Base-by-base conservation (phyloP, 208 protist species). In the Polymyxa betae region DNA sequence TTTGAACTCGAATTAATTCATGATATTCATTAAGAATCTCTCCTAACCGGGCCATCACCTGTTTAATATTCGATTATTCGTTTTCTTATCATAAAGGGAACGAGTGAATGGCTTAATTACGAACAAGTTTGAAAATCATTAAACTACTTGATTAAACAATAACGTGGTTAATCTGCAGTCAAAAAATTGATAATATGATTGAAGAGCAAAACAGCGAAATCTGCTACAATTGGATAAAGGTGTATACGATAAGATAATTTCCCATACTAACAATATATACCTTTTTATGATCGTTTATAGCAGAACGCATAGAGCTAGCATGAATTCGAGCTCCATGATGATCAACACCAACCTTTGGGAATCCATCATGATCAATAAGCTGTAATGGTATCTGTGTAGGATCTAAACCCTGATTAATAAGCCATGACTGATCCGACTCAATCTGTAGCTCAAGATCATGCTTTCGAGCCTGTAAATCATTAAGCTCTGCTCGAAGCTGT, bases 261-360 rank as follows among this genome's bases (percentile, higher is more conserved):
- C 49, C 49, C 49, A 24, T 29, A 60, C 49, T 60, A 24, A 60
- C n/a, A n/a, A n/a, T n/a, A n/a, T n/a, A 24, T 5, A 60, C 72
- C 16, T 43, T 35, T 82, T 82, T 82, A 82, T 82, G 72, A n/a
- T 82, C 72, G 72, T 82, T 82, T 5, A 82, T 35, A 35, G 72
- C 72, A 35, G 16, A 45, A 12, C n/a, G 72, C 72, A 82, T 82
- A 20, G 5, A 35, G 16, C 35, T 5, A 35, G 72, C 72, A 35
- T 82, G 72, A 43, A 82, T 82, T 43, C 72, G 72, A 12, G 72
- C 72, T 5, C 35, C 72, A n/a, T 82, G 72, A 82, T 82, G 72
- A 82, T 82, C 72, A 35, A 82, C n/a, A 43, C 40, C 40, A 5
- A 43, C 12, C 16, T 45, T 35, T 5, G 72, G 72, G 72, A 82